A percentile compares a stretch with the other conserved stretches of the same genome.
Evolutionary conservation across 495 filamentous ascomycete genomes (phyloP).

Genomic region (Peziza echinospora): DNA sequence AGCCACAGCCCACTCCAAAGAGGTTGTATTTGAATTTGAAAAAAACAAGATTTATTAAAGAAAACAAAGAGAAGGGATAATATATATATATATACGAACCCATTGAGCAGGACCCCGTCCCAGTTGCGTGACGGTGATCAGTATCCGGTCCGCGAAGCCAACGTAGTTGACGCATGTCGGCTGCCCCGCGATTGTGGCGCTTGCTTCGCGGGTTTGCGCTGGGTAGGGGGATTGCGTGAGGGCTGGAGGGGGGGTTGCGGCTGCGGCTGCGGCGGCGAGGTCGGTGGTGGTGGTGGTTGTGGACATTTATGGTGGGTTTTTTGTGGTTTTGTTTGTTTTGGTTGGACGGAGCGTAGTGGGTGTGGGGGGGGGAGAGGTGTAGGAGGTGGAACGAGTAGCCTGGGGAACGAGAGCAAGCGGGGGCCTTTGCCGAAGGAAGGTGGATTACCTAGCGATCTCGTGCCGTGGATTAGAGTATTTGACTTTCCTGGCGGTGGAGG

Average conservation of each 20-base stretch:
- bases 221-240: conserved; percentile 35
- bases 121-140: conserved; percentile 70
- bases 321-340: neutral
- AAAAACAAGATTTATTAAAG: conserved; percentile 9
- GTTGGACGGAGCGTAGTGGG: neutral
- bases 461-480: too few relatives aligned
- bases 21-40: too few relatives aligned
- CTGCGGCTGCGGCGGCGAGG: neutral
- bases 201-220: conserved; percentile 40
- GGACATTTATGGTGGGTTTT: too few relatives aligned
- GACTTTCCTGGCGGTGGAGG: too few relatives aligned
- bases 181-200: conserved; percentile 38
- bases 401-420: too few relatives aligned
- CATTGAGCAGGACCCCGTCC: conserved; percentile 76
- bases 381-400: too few relatives aligned
- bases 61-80: conserved; percentile 3
- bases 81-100: conserved; percentile 31
- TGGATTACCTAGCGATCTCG: too few relatives aligned
- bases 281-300: neutral
- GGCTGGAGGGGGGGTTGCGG: neutral
- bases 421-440: too few relatives aligned
- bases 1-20: too few relatives aligned
- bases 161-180: conserved; percentile 48
- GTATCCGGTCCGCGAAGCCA: conserved; percentile 75
- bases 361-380: neutral